Conservation (phyloP, 306 rosid genomes). For the Leucaena leucocephala region DNA sequence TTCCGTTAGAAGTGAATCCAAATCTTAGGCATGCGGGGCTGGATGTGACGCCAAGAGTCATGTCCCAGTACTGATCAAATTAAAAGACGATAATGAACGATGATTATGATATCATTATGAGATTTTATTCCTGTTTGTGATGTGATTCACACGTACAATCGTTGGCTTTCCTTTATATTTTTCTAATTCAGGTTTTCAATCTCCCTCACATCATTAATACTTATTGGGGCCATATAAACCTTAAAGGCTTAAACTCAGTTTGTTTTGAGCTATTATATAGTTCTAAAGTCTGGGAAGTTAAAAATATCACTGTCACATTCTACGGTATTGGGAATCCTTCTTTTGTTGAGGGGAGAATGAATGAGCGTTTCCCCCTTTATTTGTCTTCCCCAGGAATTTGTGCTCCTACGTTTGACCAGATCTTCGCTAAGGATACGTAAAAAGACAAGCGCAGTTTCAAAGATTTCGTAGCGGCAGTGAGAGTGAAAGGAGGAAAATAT, state of each 20-base stretch:
- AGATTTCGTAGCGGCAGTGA: neutral
- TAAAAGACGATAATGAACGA: neutral
- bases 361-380: neutral
- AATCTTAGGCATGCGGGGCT: conserved; percentile 9
- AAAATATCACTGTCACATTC: neutral
- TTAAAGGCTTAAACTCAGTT: neutral
- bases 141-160: neutral
- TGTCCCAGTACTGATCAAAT: neutral
- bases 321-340: neutral
- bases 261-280: neutral
- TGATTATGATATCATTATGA: conserved; percentile 13
- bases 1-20: neutral
- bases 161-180: neutral
- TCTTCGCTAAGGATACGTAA: neutral
- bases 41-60: neutral
- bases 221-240: no score
- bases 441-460: neutral
- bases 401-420: neutral
- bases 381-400: neutral
- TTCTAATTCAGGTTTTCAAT: neutral
- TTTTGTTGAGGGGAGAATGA: neutral
- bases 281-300: neutral
- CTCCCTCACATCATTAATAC: no score
- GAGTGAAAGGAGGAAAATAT: neutral
- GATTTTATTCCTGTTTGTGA: neutral